Evolutionary conservation across 345 rosid species (phyloP).

Genomic region (Populus ilicifolia): DNA sequence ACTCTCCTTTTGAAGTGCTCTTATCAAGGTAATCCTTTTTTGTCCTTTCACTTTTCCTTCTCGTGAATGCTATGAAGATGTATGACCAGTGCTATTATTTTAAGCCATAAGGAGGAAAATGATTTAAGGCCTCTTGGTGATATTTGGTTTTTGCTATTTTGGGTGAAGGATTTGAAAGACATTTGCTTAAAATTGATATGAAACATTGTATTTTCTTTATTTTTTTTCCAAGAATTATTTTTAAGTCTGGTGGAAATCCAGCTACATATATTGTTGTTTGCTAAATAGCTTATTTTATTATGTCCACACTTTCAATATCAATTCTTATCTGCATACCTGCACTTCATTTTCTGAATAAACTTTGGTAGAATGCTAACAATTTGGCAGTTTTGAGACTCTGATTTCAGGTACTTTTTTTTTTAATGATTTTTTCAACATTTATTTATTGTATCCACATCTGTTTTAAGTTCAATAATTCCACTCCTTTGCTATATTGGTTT

Average conservation of each 20-base stretch:
- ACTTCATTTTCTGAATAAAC: neutral
- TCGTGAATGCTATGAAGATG: no score
- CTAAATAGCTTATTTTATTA: neutral
- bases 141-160: no score
- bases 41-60: neutral
- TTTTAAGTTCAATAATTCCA: neutral
- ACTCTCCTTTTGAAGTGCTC: constrained; percentile 83
- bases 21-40: constrained; percentile 64
- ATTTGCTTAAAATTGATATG: no score
- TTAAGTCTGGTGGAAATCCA: neutral
- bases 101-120: no score
- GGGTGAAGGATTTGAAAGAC: no score
- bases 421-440: no score
- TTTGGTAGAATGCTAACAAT: neutral
- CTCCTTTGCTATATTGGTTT: constrained; percentile 5
- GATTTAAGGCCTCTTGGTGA: no score
- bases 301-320: neutral
- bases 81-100: no score
- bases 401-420: neutral
- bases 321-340: neutral
- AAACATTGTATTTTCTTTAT: no score
- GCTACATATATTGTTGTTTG: neutral
- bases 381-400: neutral
- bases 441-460: neutral
- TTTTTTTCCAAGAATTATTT: no score